Conservation (phyloP, 2,329 filamentous ascomycete genomes). For the Rugonectria rugulosa region DNA sequence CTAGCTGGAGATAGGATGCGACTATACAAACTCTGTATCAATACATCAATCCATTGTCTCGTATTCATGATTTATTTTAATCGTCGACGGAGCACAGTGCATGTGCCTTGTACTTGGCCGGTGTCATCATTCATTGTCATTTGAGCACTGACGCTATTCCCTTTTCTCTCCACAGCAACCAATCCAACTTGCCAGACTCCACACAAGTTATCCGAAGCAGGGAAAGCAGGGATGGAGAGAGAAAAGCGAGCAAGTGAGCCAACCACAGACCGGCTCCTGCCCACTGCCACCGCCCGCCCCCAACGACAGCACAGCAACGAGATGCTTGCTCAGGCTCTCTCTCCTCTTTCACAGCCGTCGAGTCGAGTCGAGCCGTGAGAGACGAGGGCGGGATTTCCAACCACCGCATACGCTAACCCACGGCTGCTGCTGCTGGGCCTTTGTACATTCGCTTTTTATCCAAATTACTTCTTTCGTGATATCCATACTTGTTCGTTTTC, state of each 20-base stretch:
- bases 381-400: conserved; percentile 2
- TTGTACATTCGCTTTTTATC: conserved; percentile 7
- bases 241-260: no score
- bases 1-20: no score
- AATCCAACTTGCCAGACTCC: not conserved
- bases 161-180: conserved; percentile 13
- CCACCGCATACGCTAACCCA: not conserved
- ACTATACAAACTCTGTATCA: no score
- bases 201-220: no score
- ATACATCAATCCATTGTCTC: no score
- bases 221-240: not conserved
- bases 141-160: conserved; percentile 6
- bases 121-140: not conserved
- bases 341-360: conserved; percentile 23
- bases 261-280: conserved; percentile 7
- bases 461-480: conserved; percentile 1
- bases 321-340: conserved; percentile 23
- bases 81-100: no score
- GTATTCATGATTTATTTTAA: no score
- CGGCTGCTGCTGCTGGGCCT: not conserved
- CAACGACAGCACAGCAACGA: conserved; percentile 36
- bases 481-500: not conserved
- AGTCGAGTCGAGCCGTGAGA: conserved; percentile 1
- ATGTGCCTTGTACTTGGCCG: no score
- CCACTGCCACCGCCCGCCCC: conserved; percentile 27